Conservation (phyloP, 371 early-diverging fungal genomes). For the Rhizopus microsporus region DNA sequence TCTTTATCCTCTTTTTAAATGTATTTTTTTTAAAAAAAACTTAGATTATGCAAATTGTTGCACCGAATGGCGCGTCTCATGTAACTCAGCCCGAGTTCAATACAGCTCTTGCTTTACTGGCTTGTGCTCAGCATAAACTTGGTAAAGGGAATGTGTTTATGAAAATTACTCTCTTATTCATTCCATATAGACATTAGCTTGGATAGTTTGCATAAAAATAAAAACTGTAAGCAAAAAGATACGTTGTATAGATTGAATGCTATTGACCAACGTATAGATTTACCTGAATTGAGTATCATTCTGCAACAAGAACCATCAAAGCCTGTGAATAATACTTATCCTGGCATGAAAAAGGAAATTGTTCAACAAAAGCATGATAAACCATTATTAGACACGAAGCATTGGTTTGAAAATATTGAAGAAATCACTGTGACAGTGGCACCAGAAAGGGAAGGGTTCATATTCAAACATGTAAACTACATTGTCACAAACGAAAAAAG, state of each 20-base stretch:
- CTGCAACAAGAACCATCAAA: constrained; percentile 4
- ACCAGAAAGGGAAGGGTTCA: constrained; percentile 67
- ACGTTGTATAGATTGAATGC: neutral
- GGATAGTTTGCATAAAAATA: constrained; percentile 27
- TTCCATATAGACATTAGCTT: constrained; percentile 26
- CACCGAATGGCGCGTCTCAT: constrained; percentile 49
- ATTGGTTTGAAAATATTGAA: constrained; percentile 60
- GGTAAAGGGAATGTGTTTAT: constrained; percentile 23
- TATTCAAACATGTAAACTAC: constrained; percentile 55
- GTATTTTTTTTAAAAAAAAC: neutral
- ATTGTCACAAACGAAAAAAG: constrained; percentile 48
- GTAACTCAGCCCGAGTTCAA: constrained; percentile 67
- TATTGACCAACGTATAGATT: constrained; percentile 13
- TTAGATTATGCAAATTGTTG: constrained; percentile 48
- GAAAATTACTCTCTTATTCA: neutral
- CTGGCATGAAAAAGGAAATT: constrained; percentile 19
- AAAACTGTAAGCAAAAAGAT: constrained; percentile 27
- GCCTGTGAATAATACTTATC: constrained; percentile 11
- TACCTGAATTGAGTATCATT: constrained; percentile 29
- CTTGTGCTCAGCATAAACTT: constrained; percentile 74
- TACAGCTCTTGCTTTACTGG: constrained; percentile 64
- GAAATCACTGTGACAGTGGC: constrained; percentile 63
- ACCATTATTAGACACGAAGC: constrained; percentile 18
- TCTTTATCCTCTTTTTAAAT: neutral
- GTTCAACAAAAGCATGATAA: neutral